Percentiles rank a stretch among this genome's conserved stretches.
phyloP scores from a whole-genome alignment of 495 filamentous ascomycete genomes.

The Trichoderma orchidacearum region DNA sequence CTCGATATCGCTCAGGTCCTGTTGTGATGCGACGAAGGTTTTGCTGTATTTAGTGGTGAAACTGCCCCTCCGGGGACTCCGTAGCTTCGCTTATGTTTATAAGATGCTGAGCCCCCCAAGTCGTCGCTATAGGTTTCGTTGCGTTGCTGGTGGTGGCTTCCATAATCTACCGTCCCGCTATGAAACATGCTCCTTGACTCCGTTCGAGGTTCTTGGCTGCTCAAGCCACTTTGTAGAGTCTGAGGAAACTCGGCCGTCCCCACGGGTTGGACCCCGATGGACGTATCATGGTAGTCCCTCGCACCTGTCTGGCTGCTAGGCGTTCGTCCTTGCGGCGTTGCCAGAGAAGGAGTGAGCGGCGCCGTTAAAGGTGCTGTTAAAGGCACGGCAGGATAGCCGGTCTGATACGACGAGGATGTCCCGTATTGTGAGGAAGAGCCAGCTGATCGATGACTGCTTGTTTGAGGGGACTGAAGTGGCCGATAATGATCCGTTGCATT shows the following conservation, averaged over 20 bases:
- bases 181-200: not conserved
- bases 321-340: not conserved
- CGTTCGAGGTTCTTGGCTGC: not conserved
- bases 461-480: slow-evolving; percentile 21
- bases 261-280: no score
- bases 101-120: not conserved
- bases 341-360: not conserved
- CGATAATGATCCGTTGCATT: slow-evolving; percentile 36
- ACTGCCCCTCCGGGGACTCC: not conserved
- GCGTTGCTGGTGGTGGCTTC: not conserved
- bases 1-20: not conserved
- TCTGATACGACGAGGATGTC: slow-evolving; percentile 28
- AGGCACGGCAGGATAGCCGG: slow-evolving; percentile 37
- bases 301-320: not conserved
- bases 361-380: slow-evolving; percentile 25
- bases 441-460: slow-evolving; percentile 26
- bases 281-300: not conserved
- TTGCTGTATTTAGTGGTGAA: not conserved
- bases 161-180: not conserved
- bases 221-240: not conserved
- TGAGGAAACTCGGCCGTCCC: not conserved
- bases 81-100: not conserved
- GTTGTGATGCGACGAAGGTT: not conserved
- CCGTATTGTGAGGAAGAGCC: slow-evolving; percentile 24
- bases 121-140: not conserved